A percentile compares a stretch with the other conserved stretches of the same genome.
These are phyloP conservation scores for Phaeoacremonium minimum DNA, from an alignment of 2,329 filamentous ascomycete species.

Conservation along the genomic window DNA sequence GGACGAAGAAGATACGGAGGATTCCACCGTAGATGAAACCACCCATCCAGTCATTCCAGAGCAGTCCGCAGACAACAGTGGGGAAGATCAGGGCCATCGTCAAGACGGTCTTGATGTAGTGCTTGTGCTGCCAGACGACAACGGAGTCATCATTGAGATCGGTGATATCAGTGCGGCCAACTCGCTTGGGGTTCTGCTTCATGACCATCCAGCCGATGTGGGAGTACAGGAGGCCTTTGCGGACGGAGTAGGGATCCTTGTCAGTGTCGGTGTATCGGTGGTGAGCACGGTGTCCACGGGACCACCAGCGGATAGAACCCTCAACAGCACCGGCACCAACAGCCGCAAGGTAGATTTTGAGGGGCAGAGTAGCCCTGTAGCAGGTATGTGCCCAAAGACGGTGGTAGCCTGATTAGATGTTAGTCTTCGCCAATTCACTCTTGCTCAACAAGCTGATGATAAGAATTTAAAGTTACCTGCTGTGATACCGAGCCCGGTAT, in stretches of 20 bases:
- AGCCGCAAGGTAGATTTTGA: slow-evolving; percentile 78
- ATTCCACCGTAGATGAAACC: slow-evolving; percentile 84
- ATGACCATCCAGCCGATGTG: slow-evolving; percentile 90
- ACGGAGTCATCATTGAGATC: slow-evolving; percentile 83
- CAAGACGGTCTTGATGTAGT: slow-evolving; percentile 78
- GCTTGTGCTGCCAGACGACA: slow-evolving; percentile 82
- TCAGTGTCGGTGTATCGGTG: slow-evolving; percentile 91
- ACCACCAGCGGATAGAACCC: slow-evolving; percentile 87
- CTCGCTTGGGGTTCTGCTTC: slow-evolving; percentile 88
- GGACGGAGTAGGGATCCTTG: slow-evolving; percentile 87
- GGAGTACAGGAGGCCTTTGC: slow-evolving; percentile 81
- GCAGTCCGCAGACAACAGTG: slow-evolving; percentile 68
- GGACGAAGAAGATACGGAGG: slow-evolving; percentile 82
- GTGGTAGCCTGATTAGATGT: slow-evolving; percentile 56
- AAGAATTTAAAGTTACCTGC: slow-evolving; percentile 51
- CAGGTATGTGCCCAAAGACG: slow-evolving; percentile 83
- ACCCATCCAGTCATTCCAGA: slow-evolving; percentile 77
- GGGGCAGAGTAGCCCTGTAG: slow-evolving; percentile 71
- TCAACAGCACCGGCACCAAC: slow-evolving; percentile 80
- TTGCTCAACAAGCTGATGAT: too few species aligned
- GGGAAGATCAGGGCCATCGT: slow-evolving; percentile 76
- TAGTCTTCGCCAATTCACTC: too few species aligned
- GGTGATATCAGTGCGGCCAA: slow-evolving; percentile 82
- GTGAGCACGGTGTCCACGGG: slow-evolving; percentile 79
- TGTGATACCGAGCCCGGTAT: slow-evolving; percentile 76